These are phyloP conservation scores for Leishmania mexicana DNA, from an alignment of 208 protist species.

Conservation along the genomic window DNA sequence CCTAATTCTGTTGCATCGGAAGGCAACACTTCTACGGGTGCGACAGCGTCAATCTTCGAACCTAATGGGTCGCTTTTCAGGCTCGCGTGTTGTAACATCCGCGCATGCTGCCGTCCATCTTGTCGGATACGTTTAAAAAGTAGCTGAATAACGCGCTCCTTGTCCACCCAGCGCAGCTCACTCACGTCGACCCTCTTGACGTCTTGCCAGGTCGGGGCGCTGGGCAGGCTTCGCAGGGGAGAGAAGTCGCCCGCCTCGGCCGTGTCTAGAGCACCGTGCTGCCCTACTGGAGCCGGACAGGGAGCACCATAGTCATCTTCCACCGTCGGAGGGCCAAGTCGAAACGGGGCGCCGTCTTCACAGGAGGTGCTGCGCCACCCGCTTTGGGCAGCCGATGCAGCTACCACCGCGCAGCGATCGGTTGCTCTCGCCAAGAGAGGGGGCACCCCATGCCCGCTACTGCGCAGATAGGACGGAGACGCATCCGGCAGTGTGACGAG, in stretches of 20 bases:
- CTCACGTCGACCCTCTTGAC: conserved; percentile 73
- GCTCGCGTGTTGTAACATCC: background rate
- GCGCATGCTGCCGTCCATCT: conserved; percentile 22
- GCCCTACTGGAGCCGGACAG: background rate
- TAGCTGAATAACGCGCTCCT: conserved; percentile 86
- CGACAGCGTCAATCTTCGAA: background rate
- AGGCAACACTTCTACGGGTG: background rate
- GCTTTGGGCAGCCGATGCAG: background rate
- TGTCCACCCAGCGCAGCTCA: conserved; percentile 83
- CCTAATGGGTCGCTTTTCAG: background rate
- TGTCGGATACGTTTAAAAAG: conserved; percentile 80
- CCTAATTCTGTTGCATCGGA: background rate
- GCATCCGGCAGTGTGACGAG: conserved; percentile 11
- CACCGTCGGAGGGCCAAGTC: background rate
- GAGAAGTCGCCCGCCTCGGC: background rate
- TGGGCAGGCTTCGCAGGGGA: conserved; percentile 37
- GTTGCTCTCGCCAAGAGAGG: background rate
- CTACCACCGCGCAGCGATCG: background rate
- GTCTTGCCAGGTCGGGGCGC: conserved; percentile 51
- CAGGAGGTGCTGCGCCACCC: background rate
- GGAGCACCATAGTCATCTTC: background rate
- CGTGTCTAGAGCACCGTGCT: background rate
- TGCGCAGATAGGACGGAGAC: conserved; percentile 14
- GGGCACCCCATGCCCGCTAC: background rate
- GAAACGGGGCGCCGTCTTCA: background rate